These are phyloP conservation scores for Xanthoconium stramineum DNA, from an alignment of 768 basidiomycete genomes.

Conservation along the genomic window DNA sequence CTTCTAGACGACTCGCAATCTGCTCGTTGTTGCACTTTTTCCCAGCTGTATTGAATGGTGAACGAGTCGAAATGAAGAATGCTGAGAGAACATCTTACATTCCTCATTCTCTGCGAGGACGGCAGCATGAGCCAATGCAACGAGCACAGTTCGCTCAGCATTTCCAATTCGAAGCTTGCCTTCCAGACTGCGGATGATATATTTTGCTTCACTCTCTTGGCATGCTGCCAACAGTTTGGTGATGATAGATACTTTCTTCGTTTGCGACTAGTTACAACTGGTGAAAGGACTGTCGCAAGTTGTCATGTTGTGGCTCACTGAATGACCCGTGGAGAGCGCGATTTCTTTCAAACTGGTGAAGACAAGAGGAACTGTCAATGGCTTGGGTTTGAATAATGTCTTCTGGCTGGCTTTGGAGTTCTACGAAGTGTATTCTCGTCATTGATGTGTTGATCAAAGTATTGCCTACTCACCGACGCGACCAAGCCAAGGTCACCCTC, in stretches of 20 bases:
- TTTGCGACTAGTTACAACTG: constrained; percentile 68
- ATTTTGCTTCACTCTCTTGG: constrained; percentile 90
- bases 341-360: constrained; percentile 91
- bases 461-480: constrained; percentile 67
- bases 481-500: constrained; percentile 96
- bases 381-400: constrained; percentile 91
- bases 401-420: constrained; percentile 92
- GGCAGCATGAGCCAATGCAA: constrained; percentile 88
- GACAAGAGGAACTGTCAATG: constrained; percentile 83
- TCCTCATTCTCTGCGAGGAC: constrained; percentile 77
- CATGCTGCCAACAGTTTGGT: constrained; percentile 92
- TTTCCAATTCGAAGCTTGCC: constrained; percentile 97
- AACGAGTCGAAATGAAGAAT: background rate
- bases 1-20: constrained; percentile 67
- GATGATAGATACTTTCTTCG: constrained; percentile 92
- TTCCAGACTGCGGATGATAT: constrained; percentile 91
- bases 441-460: background rate
- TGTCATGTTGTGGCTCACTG: constrained; percentile 44
- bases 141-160: constrained; percentile 92
- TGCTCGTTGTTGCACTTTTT: constrained; percentile 78
- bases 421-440: constrained; percentile 37
- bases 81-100: constrained; percentile 33
- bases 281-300: background rate
- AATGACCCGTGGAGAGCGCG: constrained; percentile 78
- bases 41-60: constrained; percentile 41